Base-by-base conservation (phyloP, 257 asterid genomes). In the Eustoma russellianum region DNA sequence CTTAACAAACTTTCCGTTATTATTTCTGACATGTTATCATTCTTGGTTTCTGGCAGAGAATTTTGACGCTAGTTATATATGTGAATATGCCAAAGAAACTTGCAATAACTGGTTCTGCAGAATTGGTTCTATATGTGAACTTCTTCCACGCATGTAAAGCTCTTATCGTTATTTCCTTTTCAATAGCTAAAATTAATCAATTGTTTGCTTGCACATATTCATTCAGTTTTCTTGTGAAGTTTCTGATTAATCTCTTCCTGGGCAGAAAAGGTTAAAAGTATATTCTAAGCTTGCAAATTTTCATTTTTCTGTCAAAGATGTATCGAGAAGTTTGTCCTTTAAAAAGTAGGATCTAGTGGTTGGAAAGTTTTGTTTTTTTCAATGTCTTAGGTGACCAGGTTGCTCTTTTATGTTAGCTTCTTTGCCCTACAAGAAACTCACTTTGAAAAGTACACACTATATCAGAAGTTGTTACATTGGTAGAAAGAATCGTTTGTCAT, bases 91-190 rank as follows among this genome's bases (percentile, higher is more conserved):
- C 69, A 88, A 83, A 79, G 97, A 85, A 72, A 88, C 89, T 57
- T 82, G 97, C 84, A 65, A 77, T 67, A 88, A 88, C 72, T 88
- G 97, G 95, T 84, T 88, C 77, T 70, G 80, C 77, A 84, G 85
- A 82, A 66, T 88, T 50, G 87, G 88, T 59, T 73, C 91, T 19
- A 70, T 84, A 67, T 78, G 68, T 24, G 95, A 85, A 70, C 83
- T 88, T 46, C 80, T 88, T 66, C 95, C 97, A 55, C 94, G 94
- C 85, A 81, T 88, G 97, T 88, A 70, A 88, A 50, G 77, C 54
- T 66, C 68, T 70, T 68, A 55, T 47, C 58, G 50, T 63, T 52
- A 59, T 56, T n/a, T 47, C 18, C 55, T 61, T 46, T 41, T 57
- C 53, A 64, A 50, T 59, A 56, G 13, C 38, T 49, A n/a, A 34